Evolutionary conservation across 495 filamentous ascomycete species (phyloP).

Genomic region (Aspergillus hancockii): DNA sequence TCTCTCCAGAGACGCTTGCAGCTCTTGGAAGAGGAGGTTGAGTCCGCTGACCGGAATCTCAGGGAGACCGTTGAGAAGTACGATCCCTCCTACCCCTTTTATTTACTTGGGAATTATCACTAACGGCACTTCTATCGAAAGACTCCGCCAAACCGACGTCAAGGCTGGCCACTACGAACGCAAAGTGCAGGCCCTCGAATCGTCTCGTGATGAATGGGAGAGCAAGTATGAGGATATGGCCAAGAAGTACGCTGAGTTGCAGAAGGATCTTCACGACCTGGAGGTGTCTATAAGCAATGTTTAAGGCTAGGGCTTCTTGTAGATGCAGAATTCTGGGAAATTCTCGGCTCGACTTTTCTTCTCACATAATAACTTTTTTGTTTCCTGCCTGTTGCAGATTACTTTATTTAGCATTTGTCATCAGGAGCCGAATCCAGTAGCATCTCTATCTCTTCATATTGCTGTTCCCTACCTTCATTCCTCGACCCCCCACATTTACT

Average conservation of each 20-base stretch:
- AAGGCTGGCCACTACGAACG: slow-evolving; percentile 99
- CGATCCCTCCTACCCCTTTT: slow-evolving; percentile 29
- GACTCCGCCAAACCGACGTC: slow-evolving; percentile 97
- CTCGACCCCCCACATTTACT: slow-evolving; percentile 8
- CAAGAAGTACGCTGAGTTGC: slow-evolving; percentile 78
- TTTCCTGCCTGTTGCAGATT: slow-evolving; percentile 28
- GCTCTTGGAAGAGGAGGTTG: slow-evolving; percentile 95
- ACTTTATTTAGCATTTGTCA: slow-evolving; percentile 24
- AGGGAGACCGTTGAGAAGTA: slow-evolving; percentile 99
- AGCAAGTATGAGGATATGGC: slow-evolving; percentile 93
- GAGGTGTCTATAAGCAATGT: slow-evolving; percentile 87
- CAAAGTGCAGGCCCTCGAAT: slow-evolving; percentile 95
- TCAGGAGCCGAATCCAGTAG: slow-evolving; percentile 27
- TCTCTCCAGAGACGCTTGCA: slow-evolving; percentile 86
- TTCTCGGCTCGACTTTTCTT: slow-evolving; percentile 34
- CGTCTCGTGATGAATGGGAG: slow-evolving; percentile 88
- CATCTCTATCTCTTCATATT: slow-evolving; percentile 20
- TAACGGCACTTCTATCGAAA: slow-evolving; percentile 40
- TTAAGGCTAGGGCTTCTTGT: slow-evolving; percentile 47
- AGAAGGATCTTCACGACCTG: slow-evolving; percentile 92
- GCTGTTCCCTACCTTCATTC: slow-evolving; percentile 10
- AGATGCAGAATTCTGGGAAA: slow-evolving; percentile 32
- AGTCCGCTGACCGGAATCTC: slow-evolving; percentile 90
- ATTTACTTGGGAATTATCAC: slow-evolving; percentile 1
- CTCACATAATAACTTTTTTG: slow-evolving; percentile 30